Base-by-base conservation (phyloP, 306 rosid species). In the peach (Prunus persica) region DNA sequence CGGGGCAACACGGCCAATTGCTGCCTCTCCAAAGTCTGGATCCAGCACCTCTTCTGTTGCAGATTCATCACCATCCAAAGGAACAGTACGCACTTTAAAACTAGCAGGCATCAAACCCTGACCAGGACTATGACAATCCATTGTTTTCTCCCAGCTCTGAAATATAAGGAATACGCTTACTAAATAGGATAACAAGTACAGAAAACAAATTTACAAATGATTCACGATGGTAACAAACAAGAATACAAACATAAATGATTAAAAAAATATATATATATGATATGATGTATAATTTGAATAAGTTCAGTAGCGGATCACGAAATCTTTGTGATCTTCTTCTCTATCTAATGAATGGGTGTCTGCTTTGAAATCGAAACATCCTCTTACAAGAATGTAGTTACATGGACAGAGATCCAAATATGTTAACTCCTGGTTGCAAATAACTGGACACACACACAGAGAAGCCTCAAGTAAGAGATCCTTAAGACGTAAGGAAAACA, bases 41-140 rank as follows among this genome's bases (percentile, higher is more conserved):
- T 92, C 96, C 92, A 92, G 86, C 49, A 90, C 89, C 87, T 92
- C 97, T 84, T 90, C 96, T 58, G 89, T 86, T 74, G 89, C 92
- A 65, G 89, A 87, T 74, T 88, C 93, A 81, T 90, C 97, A 80
- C 93, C 86, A 16, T 92, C 97, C 67, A 92, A 72, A 65, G 97
- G 96, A 86, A 90, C 91, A 69, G 92, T 88, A 24, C 93, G 88
- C 55, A 90, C 92, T 86, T 92, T 92, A 77, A 92, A 92, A 81
- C 97, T 92, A 81, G 96, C 97, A 54, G 97, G 97, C 97, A 90
- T 92, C 82, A 90, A 72, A 78, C 97, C 97, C 89, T 92, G 96
- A 75, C 97, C 97, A 66, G 97, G 92, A 80, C 97, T 92, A 71
- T 92, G 91, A 75, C 97, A 92, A 81, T 90, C 96, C 87, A 92